These are phyloP conservation scores for Erodium maritimum DNA, from an alignment of 345 rosid species.

Conservation along the genomic window DNA sequence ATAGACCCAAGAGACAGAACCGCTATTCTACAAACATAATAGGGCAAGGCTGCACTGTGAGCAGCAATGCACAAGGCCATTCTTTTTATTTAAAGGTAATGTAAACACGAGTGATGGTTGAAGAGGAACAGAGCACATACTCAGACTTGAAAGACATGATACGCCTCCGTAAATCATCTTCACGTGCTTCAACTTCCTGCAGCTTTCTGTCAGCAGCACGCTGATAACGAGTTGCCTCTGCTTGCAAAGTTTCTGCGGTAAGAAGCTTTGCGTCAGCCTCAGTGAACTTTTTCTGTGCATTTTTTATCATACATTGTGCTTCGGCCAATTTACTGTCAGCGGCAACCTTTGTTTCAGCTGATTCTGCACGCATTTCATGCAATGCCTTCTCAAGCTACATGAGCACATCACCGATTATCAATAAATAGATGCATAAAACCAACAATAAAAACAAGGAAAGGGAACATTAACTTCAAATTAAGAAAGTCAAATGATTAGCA, in stretches of 20 bases:
- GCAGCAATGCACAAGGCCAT: not conserved
- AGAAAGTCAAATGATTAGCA: conserved; percentile 15
- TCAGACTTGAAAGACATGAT: conserved; percentile 54
- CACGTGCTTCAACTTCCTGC: conserved; percentile 70
- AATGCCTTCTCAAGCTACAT: conserved; percentile 78
- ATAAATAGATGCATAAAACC: not conserved
- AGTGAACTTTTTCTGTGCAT: conserved; percentile 47
- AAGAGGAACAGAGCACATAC: conserved; percentile 33
- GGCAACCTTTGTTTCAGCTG: conserved; percentile 81
- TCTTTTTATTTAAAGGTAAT: too few species aligned
- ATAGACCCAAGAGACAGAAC: not conserved
- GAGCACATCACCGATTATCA: conserved; percentile 8
- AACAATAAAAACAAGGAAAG: not conserved
- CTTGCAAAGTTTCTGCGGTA: conserved; percentile 61
- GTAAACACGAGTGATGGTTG: not conserved
- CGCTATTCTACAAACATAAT: not conserved
- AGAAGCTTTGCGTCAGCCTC: conserved; percentile 57
- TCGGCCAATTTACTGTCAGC: conserved; percentile 58
- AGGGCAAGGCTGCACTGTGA: not conserved
- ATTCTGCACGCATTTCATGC: conserved; percentile 93
- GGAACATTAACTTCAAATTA: conserved; percentile 4
- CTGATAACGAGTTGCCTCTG: conserved; percentile 55
- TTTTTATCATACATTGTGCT: conserved; percentile 52
- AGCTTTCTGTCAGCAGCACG: conserved; percentile 80
- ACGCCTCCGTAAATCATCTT: conserved; percentile 63